Evolutionary conservation across 306 rosid genomes (phyloP).

Genomic region (Castanea sativa): DNA sequence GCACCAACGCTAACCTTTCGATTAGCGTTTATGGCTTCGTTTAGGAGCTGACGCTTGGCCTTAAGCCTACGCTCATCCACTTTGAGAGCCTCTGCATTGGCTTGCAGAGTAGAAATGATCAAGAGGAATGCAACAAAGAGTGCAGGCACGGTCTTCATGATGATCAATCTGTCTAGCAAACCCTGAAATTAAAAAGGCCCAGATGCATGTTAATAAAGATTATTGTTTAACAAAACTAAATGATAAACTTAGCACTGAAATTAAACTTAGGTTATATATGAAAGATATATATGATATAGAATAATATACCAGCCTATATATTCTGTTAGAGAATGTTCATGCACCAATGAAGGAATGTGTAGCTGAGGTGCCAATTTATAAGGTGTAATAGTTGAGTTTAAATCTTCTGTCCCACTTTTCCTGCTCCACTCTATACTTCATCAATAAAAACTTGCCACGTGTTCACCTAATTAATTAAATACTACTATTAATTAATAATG

Average conservation of each 20-base stretch:
- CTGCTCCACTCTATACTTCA: no score
- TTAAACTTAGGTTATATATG: background rate
- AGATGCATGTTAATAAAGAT: background rate
- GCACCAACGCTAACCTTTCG: background rate
- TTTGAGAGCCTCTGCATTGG: background rate
- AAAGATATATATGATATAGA: background rate
- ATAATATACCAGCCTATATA: background rate
- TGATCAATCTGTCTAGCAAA: background rate
- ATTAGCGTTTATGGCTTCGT: background rate
- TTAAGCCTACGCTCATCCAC: background rate
- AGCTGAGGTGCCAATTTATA: background rate
- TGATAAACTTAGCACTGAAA: background rate
- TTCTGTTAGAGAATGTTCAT: background rate
- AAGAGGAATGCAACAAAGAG: slow-evolving; percentile 1
- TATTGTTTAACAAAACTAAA: background rate
- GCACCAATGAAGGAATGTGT: background rate
- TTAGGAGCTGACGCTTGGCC: background rate
- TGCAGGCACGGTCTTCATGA: slow-evolving; percentile 5
- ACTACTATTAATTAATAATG: no score
- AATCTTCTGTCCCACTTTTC: no score
- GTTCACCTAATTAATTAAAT: no score
- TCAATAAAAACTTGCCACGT: no score
- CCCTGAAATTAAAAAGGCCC: background rate
- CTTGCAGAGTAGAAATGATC: background rate
- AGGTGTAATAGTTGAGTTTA: background rate